Evolutionary conservation across 2,329 filamentous ascomycete species (phyloP).

Genomic region (Geosmithia morbida): DNA sequence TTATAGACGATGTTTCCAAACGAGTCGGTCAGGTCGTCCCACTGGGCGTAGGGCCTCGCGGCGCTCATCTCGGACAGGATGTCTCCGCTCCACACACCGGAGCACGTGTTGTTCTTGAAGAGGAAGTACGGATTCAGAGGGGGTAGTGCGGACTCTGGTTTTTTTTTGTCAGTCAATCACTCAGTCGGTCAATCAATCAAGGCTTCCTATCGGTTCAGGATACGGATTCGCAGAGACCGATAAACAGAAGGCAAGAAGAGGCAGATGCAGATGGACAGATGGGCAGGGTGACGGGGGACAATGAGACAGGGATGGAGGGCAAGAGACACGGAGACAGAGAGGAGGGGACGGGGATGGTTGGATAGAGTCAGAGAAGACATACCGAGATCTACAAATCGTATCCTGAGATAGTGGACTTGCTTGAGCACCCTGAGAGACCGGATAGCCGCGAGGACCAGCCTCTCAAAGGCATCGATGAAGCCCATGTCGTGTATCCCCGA

Average conservation of each 20-base stretch:
- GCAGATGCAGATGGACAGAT: too few species aligned
- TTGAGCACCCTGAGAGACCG: slow-evolving; percentile 43
- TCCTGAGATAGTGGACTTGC: slow-evolving; percentile 48
- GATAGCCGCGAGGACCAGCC: slow-evolving; percentile 49
- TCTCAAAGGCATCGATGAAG: slow-evolving; percentile 60
- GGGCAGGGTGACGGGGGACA: too few species aligned
- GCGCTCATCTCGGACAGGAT: slow-evolving; percentile 47
- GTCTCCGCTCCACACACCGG: slow-evolving; percentile 57
- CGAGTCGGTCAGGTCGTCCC: slow-evolving; percentile 47
- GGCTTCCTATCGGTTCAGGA: too few species aligned
- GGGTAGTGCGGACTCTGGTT: slow-evolving; percentile 51
- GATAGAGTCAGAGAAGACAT: slow-evolving; percentile 9
- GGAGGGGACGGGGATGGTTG: neutral
- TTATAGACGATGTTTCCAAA: slow-evolving; percentile 45
- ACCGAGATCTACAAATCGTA: slow-evolving; percentile 62
- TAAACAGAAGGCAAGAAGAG: too few species aligned
- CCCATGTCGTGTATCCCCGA: slow-evolving; percentile 58
- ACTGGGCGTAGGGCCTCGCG: slow-evolving; percentile 42
- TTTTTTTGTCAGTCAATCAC: slow-evolving; percentile 8
- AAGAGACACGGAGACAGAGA: too few species aligned
- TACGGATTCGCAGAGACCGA: too few species aligned
- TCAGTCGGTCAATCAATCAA: too few species aligned
- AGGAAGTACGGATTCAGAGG: slow-evolving; percentile 62
- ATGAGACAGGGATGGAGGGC: slow-evolving; percentile 1
- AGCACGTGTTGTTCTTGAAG: slow-evolving; percentile 43